Base-by-base conservation (phyloP, 2,329 filamentous ascomycete species). In the Xylaria sp. region DNA sequence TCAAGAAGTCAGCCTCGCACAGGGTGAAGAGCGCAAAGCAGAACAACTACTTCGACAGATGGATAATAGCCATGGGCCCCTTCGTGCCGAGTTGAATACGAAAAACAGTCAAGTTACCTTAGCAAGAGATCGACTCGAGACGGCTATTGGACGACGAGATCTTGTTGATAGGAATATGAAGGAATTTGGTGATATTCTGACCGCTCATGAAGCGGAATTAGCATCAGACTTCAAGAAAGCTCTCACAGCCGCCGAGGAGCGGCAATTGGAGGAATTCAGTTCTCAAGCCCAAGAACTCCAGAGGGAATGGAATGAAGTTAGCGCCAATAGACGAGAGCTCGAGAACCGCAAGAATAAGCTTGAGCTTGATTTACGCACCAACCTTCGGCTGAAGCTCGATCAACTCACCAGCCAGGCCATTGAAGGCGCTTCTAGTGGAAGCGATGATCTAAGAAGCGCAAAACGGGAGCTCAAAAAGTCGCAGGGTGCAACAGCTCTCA, bases 211-310 rank as follows among this genome's bases (percentile, higher is more conserved):
- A 78, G 85, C 89, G 2, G 96, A 99, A 77, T 80, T 97, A 63
- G 85, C 86, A 17, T 92, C 93, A 0, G 91, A 96, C 27, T 99
- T 98, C 82, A 96, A 97, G 82, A 97, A 97, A 80, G 91, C 91
- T 13, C 84, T 99, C 55, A 92, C 90, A 10, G 82, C 87, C 7
- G 87, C 90, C n/a, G 96, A 99, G 79, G 95, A 98, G 78, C 83
- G 85, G 45, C 90, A 92, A 74, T 84, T 99, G 3, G 91, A 96
- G 68, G 84, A 84, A 38, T 86, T 97, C 10, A 90, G 88, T 65
- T 81, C 82, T 4, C 85, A 85, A 13, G 89, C 93, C 6, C 92
- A 94, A 73, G 88, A 91, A 47, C 81, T 98, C 50, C 89, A 92
- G 69, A 90, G 88, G 71, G 87, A 94, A 73, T 91, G 93, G 81